Conservation (phyloP, 2,329 filamentous ascomycete species). For the Onygenales sp. region DNA sequence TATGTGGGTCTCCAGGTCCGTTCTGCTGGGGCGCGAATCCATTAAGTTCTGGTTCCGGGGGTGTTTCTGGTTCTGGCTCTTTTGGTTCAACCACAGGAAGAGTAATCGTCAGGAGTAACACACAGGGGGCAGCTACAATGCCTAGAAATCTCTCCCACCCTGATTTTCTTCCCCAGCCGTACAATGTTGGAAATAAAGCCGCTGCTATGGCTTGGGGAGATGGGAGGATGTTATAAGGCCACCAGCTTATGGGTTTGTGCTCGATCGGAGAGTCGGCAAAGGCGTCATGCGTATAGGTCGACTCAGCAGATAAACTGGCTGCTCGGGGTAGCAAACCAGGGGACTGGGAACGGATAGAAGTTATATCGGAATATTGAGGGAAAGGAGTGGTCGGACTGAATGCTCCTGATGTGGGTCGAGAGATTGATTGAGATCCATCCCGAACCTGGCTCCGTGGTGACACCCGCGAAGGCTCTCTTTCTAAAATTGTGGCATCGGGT, state of each 20-base stretch:
- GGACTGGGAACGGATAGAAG: slow-evolving; percentile 34
- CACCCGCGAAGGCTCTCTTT: slow-evolving; percentile 18
- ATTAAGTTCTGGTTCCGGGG: slow-evolving; percentile 27
- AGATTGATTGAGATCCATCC: not conserved
- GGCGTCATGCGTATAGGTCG: slow-evolving; percentile 32
- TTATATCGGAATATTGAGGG: slow-evolving; percentile 55
- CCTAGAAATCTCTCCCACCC: slow-evolving; percentile 77
- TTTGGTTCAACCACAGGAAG: slow-evolving; percentile 78
- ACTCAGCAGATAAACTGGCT: slow-evolving; percentile 40
- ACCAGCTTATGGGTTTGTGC: slow-evolving; percentile 54
- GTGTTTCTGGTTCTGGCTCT: slow-evolving; percentile 36
- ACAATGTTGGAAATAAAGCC: slow-evolving; percentile 80
- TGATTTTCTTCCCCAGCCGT: slow-evolving; percentile 71
- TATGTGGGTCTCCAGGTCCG: slow-evolving; percentile 2
- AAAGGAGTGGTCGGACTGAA: slow-evolving; percentile 52
- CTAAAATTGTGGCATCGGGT: slow-evolving; percentile 11
- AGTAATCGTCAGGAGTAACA: slow-evolving; percentile 82
- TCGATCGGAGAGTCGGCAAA: slow-evolving; percentile 30
- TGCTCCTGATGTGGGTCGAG: slow-evolving; percentile 4
- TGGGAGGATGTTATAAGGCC: slow-evolving; percentile 68
- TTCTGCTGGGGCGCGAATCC: slow-evolving; percentile 17
- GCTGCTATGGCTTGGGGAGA: slow-evolving; percentile 60
- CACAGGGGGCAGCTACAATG: slow-evolving; percentile 74
- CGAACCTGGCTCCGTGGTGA: slow-evolving; percentile 19
- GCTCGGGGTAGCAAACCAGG: slow-evolving; percentile 50